Evolutionary conservation across 2,329 filamentous ascomycete species (phyloP).

Genomic region (Sphaerulina musiva): DNA sequence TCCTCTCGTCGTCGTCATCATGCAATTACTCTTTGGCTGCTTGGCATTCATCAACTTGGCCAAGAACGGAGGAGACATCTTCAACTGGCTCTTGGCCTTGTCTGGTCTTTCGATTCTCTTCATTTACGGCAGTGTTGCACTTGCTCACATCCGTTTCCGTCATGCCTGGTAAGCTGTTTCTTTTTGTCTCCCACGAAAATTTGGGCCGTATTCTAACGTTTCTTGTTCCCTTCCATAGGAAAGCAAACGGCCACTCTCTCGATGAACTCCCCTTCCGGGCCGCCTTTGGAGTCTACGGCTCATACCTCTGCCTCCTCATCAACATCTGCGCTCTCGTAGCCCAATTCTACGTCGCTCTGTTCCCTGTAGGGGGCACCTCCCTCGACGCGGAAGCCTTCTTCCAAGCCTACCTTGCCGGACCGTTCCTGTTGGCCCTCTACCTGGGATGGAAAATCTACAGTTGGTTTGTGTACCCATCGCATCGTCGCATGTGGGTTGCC

Average conservation of each 20-base stretch:
- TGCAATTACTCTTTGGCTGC: conserved; percentile 62
- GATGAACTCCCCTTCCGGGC: conserved; percentile 43
- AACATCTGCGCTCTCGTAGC: conserved; percentile 37
- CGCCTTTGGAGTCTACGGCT: conserved; percentile 37
- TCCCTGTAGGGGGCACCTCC: conserved; percentile 17
- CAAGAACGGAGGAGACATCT: conserved; percentile 56
- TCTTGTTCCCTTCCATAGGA: conserved; percentile 47
- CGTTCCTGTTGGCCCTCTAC: conserved; percentile 29
- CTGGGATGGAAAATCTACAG: conserved; percentile 29
- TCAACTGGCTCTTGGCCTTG: conserved; percentile 71
- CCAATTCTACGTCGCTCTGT: conserved; percentile 38
- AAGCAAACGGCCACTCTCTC: conserved; percentile 42
- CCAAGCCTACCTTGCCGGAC: conserved; percentile 28
- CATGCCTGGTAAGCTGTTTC: conserved; percentile 44
- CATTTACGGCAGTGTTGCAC: conserved; percentile 75
- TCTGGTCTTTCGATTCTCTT: conserved; percentile 67
- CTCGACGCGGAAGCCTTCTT: conserved; percentile 26
- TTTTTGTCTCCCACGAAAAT: neutral
- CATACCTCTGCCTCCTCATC: conserved; percentile 37
- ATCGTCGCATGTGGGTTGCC: conserved; percentile 30
- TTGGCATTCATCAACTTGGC: conserved; percentile 64
- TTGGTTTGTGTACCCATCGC: conserved; percentile 23
- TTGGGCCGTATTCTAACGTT: neutral
- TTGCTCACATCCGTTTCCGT: conserved; percentile 87
- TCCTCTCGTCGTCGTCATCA: conserved; percentile 63